Conservation (phyloP, 2,329 filamentous ascomycete species). For the Camillea tinctor region DNA sequence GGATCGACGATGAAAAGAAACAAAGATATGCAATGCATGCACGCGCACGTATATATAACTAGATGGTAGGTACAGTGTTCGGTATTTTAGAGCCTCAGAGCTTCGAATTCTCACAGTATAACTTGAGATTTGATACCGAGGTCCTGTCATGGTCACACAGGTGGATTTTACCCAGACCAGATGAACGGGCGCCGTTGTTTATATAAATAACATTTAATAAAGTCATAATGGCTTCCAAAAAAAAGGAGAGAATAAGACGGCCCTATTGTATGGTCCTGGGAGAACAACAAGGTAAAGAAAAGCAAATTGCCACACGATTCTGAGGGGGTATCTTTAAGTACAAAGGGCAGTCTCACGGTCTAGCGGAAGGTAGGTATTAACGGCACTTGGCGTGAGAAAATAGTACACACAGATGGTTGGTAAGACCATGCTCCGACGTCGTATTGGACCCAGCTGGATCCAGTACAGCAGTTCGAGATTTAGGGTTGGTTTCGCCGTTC, state of each 20-base stretch:
- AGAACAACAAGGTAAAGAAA: neutral
- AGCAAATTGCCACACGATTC: neutral
- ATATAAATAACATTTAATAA: neutral
- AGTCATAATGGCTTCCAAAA: neutral
- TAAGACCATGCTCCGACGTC: neutral
- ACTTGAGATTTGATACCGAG: neutral
- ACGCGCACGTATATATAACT: neutral
- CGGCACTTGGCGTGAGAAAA: neutral
- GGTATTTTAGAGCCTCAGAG: neutral
- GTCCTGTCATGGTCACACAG: neutral
- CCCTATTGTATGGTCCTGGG: neutral
- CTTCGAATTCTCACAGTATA: neutral
- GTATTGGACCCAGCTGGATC: neutral
- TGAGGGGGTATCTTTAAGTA: neutral
- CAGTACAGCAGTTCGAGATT: neutral
- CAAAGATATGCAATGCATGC: neutral
- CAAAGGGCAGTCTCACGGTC: neutral
- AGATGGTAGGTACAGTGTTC: neutral
- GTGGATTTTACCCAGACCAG: neutral
- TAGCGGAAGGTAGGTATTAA: neutral
- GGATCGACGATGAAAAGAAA: neutral
- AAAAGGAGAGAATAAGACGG: too few species aligned
- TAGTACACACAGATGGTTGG: neutral
- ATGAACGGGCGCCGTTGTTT: neutral
- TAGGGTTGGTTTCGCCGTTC: neutral